A percentile compares a stretch with the other conserved stretches of the same genome.
Evolutionary conservation across 345 rosid species (phyloP).

Genomic region (Acer campestre): DNA sequence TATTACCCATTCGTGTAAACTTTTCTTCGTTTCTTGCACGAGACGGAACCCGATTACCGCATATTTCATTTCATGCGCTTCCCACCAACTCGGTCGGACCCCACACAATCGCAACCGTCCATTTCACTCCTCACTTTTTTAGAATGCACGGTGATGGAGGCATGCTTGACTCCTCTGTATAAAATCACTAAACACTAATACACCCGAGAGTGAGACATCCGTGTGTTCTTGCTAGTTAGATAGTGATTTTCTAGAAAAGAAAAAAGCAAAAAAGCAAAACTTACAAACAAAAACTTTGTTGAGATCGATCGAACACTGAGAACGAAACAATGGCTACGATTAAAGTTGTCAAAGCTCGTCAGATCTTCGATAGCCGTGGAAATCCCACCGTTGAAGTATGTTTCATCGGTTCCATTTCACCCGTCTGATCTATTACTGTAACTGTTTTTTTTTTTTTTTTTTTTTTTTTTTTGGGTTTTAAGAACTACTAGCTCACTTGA

Average conservation of each 20-base stretch:
- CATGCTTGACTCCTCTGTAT: background rate
- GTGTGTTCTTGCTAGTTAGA: background rate
- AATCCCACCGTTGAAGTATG: slow-evolving; percentile 79
- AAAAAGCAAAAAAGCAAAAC: background rate
- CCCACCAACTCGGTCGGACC: background rate
- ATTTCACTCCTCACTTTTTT: background rate
- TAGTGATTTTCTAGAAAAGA: background rate
- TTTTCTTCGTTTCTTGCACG: background rate
- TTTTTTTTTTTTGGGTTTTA: background rate
- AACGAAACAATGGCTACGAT: slow-evolving; percentile 33
- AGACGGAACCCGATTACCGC: background rate
- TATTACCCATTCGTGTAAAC: background rate
- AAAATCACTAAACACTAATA: background rate
- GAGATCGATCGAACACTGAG: background rate
- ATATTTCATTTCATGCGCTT: background rate
- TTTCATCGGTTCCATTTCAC: background rate
- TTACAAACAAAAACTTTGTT: background rate
- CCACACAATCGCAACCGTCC: slow-evolving; percentile 16
- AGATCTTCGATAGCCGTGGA: slow-evolving; percentile 81
- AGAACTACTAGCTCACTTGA: background rate
- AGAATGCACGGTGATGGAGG: slow-evolving; percentile 22
- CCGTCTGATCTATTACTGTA: background rate
- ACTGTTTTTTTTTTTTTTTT: background rate
- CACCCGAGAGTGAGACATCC: background rate
- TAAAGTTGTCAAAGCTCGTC: slow-evolving; percentile 53